A percentile compares a stretch with the other conserved stretches of the same genome.
These are phyloP conservation scores for Hirsutella minnesotensis DNA, from an alignment of 2,329 filamentous ascomycete genomes.

Conservation along the genomic window DNA sequence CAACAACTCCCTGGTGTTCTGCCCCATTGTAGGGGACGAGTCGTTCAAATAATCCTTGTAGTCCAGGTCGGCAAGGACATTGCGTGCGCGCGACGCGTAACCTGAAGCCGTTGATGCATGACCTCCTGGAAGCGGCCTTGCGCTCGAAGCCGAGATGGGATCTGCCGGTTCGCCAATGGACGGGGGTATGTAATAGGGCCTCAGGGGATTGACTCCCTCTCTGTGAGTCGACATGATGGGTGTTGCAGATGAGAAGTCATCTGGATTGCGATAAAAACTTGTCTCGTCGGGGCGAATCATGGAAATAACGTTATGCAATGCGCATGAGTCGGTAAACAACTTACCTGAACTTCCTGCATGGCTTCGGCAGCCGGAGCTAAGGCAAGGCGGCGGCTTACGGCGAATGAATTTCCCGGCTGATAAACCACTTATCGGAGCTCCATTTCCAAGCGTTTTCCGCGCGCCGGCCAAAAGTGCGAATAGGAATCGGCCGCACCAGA, in stretches of 20 bases:
- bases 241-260: constrained; percentile 14
- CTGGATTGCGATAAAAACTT: constrained; percentile 6
- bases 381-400: constrained; percentile 9
- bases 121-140: constrained; percentile 33
- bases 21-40: constrained; percentile 59
- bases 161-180: constrained; percentile 37
- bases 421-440: constrained; percentile 7
- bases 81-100: constrained; percentile 52
- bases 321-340: background rate
- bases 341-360: too few relatives aligned
- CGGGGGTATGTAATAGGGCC: constrained; percentile 58
- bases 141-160: constrained; percentile 23
- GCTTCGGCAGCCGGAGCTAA: constrained; percentile 11
- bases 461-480: background rate
- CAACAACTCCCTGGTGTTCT: constrained; percentile 63
- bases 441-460: constrained; percentile 7
- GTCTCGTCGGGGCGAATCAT: background rate
- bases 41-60: constrained; percentile 81
- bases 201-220: constrained; percentile 48
- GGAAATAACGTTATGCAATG: constrained; percentile 19
- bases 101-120: constrained; percentile 25
- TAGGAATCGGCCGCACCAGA: background rate
- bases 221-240: constrained; percentile 30
- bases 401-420: constrained; percentile 23
- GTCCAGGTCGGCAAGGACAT: constrained; percentile 82